Percentiles rank a stretch among this genome's conserved stretches.
These are phyloP conservation scores for Trifolium repens DNA, from an alignment of 306 rosid genomes.

Conservation along the genomic window DNA sequence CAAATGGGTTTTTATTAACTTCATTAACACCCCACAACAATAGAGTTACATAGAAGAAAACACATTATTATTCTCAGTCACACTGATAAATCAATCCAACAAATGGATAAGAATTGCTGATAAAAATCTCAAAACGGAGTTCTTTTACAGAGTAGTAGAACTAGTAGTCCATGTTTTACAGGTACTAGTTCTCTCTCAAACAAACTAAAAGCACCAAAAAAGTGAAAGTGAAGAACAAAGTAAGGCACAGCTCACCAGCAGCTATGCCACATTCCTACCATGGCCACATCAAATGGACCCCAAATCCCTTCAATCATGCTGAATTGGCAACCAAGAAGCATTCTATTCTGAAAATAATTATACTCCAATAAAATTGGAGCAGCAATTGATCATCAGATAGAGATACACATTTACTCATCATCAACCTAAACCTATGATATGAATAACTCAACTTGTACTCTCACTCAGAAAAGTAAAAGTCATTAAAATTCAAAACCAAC, in stretches of 20 bases:
- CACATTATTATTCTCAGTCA: constrained; percentile 58
- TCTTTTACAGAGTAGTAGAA: constrained; percentile 42
- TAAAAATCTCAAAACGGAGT: constrained; percentile 50
- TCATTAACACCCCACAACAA: constrained; percentile 63
- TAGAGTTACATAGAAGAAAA: constrained; percentile 55
- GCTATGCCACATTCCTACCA: constrained; percentile 27
- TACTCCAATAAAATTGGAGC: constrained; percentile 38
- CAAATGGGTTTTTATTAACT: constrained; percentile 61
- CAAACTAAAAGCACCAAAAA: constrained; percentile 44
- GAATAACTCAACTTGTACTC: constrained; percentile 20
- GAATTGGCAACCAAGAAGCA: background rate
- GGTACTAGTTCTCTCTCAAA: constrained; percentile 48
- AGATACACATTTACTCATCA: constrained; percentile 17
- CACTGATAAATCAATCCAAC: constrained; percentile 52
- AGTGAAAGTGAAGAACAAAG: constrained; percentile 45
- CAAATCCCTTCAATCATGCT: constrained; percentile 18
- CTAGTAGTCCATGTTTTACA: constrained; percentile 47
- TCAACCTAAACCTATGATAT: background rate
- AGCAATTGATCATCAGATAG: constrained; percentile 9
- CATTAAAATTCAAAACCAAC: constrained; percentile 5
- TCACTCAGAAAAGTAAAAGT: background rate
- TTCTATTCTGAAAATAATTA: constrained; percentile 27
- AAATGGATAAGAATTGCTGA: constrained; percentile 61
- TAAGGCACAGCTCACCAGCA: constrained; percentile 44
- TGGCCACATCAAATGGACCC: constrained; percentile 14